Evolutionary conservation across 2,329 filamentous ascomycete genomes (phyloP), one percentile per base, ranked within the genome.

Genomic region (Penicillium italicum): DNA sequence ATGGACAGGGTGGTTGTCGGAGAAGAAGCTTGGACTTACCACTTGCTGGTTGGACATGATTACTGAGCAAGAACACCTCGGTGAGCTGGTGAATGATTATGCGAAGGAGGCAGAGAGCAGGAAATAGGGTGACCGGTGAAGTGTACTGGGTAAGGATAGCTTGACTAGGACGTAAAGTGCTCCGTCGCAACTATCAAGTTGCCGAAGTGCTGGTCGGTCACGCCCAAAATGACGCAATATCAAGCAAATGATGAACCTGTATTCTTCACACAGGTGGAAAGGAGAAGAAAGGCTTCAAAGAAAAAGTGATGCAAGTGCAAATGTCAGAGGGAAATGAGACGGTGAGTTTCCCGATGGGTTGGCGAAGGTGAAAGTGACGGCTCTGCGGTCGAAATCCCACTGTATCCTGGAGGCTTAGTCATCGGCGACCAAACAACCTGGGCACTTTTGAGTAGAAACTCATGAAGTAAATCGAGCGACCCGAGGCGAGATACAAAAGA

Each of bases 41-140:
- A 79, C 76, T 65, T 74, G 72, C 68, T 74, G 71, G 66, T 79
- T 79, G 53, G 77, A 78, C 77, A 79, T 79, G 62, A 34, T 65
- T 62, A 62, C 61, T 54, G 50, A 41, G 37, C 33, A 36, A 47
- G 30, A 45, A 45, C 40, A 40, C 34, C 47, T 47, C 30, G 36
- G 45, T 34, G 16, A 53, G 28, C 34, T 40, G 26, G 43, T 48
- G 56, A 26, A 56, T 55, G 20, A 56, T 59, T 59, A 60, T 60
- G 56, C 62, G 61, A 58, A 58, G 62, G 58, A 64, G 54, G 53
- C 14, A 7, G 10, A 46, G 26, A 34, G 20, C n/a, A 36, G 30
- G 37, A 2, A 49, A 22, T 7, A 11, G n/a, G 16, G 43, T 38
- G 54, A 37, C 51, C 42, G 28, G 60, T 58, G 59, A 59, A 59